Evolutionary conservation across 2,329 filamentous ascomycete species (phyloP), one percentile per base, ranked within the genome.

Genomic region (Trichophyton schoenleinii): DNA sequence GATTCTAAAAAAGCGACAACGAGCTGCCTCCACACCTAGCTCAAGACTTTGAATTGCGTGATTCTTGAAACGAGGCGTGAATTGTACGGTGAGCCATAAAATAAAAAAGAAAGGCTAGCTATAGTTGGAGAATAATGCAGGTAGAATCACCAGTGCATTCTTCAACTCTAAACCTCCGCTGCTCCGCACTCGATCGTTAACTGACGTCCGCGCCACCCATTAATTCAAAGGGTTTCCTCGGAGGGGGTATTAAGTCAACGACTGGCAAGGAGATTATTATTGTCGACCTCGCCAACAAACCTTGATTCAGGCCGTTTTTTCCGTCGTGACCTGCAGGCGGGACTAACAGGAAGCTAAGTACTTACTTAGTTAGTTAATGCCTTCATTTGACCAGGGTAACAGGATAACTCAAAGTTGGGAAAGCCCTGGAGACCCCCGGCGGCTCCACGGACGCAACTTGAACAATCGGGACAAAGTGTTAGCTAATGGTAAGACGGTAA

Each of bases 141-240:
- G 34, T 38, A 38, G 8, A 38, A 38, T 38, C 11, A 13, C 34
- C 46, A 28, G 22, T 25, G 46, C 9, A 25, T 52, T 52, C 46
- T 52, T 55, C 52, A 55, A 55, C 52, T 36, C 52, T 36, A 55
- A 55, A 55, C 34, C 15, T 55, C 52, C 52, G 52, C 52, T 55
- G 13, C 52, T 55, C 52, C 28, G 46, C 46, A 52, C 20, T 22
- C 20, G 46, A 52, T 18, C 1, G 5, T 15, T 41, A 25, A 15
- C 9, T 11, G 20, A 11, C 13, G 3, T 25, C 22, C 20, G 46
- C 46, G 1, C 20, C 46, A 22, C 22, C 13, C 46, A 31, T 31
- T 13, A 13, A 52, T 3, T 2, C 11, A 22, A 52, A 52, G 20
- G 46, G 13, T 28, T 6, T 28, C 25, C 13, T 28, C 46, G 20